Conservation (phyloP, 1,284 basidiomycete species). For the Cutaneotrichosporon arboriforme region DNA sequence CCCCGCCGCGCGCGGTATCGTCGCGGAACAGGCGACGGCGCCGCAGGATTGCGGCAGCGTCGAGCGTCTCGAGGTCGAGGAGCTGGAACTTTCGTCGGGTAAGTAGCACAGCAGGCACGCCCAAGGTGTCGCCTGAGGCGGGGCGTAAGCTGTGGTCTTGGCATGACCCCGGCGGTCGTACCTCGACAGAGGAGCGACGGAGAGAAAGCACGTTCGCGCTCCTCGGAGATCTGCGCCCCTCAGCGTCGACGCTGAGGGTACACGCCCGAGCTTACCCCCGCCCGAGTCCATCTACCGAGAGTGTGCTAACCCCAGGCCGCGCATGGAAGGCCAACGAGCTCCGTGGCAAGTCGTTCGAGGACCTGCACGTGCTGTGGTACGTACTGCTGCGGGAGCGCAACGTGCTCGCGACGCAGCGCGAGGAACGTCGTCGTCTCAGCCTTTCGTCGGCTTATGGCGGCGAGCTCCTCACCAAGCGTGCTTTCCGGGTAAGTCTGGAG, state of each 20-base stretch:
- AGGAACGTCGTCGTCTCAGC: slow-evolving; percentile 64
- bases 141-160: too few relatives aligned
- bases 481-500: slow-evolving; percentile 32
- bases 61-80: slow-evolving; percentile 22
- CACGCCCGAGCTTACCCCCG: too few relatives aligned
- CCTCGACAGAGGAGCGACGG: too few relatives aligned
- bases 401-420: slow-evolving; percentile 76
- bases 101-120: too few relatives aligned
- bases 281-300: too few relatives aligned
- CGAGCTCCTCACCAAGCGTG: slow-evolving; percentile 33
- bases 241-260: too few relatives aligned
- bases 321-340: slow-evolving; percentile 80
- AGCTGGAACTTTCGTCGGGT: slow-evolving; percentile 30
- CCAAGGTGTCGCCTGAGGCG: too few relatives aligned
- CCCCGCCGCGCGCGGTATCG: slow-evolving; percentile 7
- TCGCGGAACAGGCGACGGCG: slow-evolving; percentile 6
- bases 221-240: too few relatives aligned
- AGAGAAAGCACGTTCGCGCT: too few relatives aligned
- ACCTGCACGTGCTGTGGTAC: slow-evolving; percentile 91
- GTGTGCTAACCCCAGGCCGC: slow-evolving; percentile 57
- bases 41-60: slow-evolving; percentile 30
- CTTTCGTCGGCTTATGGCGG: slow-evolving; percentile 36
- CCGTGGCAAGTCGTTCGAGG: slow-evolving; percentile 80
- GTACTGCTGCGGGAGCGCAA: slow-evolving; percentile 80
- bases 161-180: too few relatives aligned